Percentiles rank a stretch among this genome's conserved stretches.
Conservation (phyloP, 179 eudicot species). For the Nepenthes alata region DNA sequence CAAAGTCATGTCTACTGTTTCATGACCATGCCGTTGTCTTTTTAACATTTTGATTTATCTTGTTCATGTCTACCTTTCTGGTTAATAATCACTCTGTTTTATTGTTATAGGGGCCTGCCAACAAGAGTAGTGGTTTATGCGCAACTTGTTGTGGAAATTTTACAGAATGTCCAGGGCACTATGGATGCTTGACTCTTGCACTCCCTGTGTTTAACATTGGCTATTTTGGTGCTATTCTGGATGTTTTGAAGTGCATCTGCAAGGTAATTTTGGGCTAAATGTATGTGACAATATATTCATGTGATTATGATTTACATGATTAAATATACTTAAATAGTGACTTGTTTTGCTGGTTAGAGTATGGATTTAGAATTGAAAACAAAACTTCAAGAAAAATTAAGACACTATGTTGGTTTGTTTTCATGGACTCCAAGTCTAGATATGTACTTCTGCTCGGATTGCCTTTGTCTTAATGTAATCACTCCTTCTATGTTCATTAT, state of each 20-base stretch:
- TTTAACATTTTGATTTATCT: slow-evolving; percentile 1
- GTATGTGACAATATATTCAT: background rate
- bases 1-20: background rate
- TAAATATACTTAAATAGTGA: background rate
- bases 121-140: slow-evolving; percentile 46
- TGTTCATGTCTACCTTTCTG: background rate
- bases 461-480: no score
- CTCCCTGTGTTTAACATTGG: slow-evolving; percentile 85
- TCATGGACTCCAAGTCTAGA: no score
- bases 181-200: slow-evolving; percentile 66
- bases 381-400: no score
- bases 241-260: slow-evolving; percentile 88
- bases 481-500: no score
- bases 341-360: background rate
- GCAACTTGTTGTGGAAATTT: slow-evolving; percentile 56
- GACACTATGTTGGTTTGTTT: no score
- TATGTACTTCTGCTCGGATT: no score
- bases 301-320: no score
- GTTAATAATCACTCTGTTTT: slow-evolving; percentile 1
- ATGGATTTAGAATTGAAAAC: no score
- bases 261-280: slow-evolving; percentile 37
- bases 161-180: slow-evolving; percentile 84
- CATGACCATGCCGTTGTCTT: background rate
- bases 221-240: slow-evolving; percentile 46
- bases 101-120: slow-evolving; percentile 73